These are phyloP conservation scores for Echria macrotheca DNA, from an alignment of 495 filamentous ascomycete species.

Conservation along the genomic window DNA sequence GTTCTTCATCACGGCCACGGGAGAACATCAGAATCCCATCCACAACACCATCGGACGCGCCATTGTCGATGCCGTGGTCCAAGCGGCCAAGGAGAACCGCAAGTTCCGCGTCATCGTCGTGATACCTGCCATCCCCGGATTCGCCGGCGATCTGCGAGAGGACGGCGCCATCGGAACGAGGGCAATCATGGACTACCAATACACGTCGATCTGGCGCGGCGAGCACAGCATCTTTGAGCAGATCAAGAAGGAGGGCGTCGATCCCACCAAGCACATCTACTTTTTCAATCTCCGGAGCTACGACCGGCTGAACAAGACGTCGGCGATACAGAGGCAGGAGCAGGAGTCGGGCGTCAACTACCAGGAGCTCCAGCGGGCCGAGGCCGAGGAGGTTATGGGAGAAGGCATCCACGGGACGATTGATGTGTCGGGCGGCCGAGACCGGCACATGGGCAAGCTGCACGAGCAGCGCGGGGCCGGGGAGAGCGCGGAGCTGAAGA, in stretches of 20 bases:
- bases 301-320: conserved; percentile 81
- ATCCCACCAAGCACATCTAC: conserved; percentile 78
- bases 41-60: conserved; percentile 81
- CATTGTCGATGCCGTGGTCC: conserved; percentile 84
- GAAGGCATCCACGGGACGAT: conserved; percentile 59
- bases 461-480: conserved; percentile 37
- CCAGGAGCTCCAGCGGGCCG: conserved; percentile 74
- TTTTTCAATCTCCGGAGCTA: conserved; percentile 87
- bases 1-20: conserved; percentile 95
- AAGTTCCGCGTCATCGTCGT: conserved; percentile 89
- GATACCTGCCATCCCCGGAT: conserved; percentile 87
- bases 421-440: conserved; percentile 37
- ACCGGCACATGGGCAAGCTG: conserved; percentile 36
- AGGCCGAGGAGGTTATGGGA: conserved; percentile 81
- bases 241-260: conserved; percentile 68
- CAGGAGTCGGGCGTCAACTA: conserved; percentile 75
- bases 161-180: conserved; percentile 78
- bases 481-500: conserved; percentile 31
- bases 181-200: conserved; percentile 98
- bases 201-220: conserved; percentile 88
- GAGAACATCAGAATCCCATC: conserved; percentile 76
- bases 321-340: conserved; percentile 62
- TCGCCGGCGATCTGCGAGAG: conserved; percentile 82
- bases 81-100: conserved; percentile 73
- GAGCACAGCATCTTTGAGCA: conserved; percentile 84